Percentiles rank a stretch among this genome's conserved stretches.
Evolutionary conservation across 352 stramenopile species (phyloP).

Genomic region (Pythium angustatum): DNA sequence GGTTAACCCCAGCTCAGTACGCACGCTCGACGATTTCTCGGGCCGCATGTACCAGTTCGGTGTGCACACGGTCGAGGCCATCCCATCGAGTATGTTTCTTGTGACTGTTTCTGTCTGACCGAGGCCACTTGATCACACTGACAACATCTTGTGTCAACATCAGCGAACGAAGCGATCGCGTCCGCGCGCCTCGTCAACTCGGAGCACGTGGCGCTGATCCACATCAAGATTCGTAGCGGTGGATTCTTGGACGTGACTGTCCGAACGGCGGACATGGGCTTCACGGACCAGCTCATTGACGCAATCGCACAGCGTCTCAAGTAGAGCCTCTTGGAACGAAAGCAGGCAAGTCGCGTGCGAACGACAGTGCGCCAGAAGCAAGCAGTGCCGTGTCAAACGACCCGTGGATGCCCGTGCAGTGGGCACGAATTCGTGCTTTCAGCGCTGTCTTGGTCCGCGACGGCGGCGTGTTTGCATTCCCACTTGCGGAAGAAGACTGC

Average conservation of each 20-base stretch:
- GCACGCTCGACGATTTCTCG: slow-evolving; percentile 83
- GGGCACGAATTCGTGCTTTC: too few species aligned
- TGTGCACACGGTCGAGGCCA: slow-evolving; percentile 84
- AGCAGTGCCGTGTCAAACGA: slow-evolving; percentile 11
- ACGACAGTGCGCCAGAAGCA: slow-evolving; percentile 10
- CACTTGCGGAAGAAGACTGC: neutral
- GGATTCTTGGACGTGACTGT: slow-evolving; percentile 87
- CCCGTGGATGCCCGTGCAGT: neutral
- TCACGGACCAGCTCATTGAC: slow-evolving; percentile 77
- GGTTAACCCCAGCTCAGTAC: slow-evolving; percentile 78
- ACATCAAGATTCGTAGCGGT: slow-evolving; percentile 83
- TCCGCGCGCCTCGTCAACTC: slow-evolving; percentile 76
- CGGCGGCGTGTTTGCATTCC: too few species aligned
- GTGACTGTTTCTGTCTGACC: neutral
- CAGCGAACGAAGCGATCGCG: slow-evolving; percentile 88
- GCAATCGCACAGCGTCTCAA: slow-evolving; percentile 65
- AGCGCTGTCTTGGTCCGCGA: too few species aligned
- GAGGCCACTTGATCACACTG: neutral
- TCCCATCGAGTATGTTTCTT: slow-evolving; percentile 75
- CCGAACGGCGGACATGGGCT: slow-evolving; percentile 79
- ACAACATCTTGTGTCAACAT: slow-evolving; percentile 3
- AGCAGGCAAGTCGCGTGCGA: slow-evolving; percentile 6
- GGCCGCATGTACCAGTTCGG: slow-evolving; percentile 75
- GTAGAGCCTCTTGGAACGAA: slow-evolving; percentile 29
- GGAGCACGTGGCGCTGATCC: slow-evolving; percentile 82